Conservation (phyloP, 2,329 filamentous ascomycete species). For the Phyllosticta paracitricarpa region DNA sequence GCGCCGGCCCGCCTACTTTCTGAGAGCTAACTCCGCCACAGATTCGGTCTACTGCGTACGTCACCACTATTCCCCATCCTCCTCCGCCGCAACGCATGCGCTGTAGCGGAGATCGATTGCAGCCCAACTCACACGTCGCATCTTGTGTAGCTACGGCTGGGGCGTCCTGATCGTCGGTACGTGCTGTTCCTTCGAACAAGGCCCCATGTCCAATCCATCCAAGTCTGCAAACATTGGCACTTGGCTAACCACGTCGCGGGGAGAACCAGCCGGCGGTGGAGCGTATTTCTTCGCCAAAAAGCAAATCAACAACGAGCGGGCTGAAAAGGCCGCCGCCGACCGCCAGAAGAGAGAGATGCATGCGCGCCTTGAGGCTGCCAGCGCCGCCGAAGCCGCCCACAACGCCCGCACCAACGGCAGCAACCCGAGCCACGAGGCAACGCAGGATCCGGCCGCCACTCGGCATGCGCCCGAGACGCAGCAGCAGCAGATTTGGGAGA, state of each 20-base stretch:
- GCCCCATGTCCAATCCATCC: neutral
- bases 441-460: constrained; percentile 74
- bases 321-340: constrained; percentile 51
- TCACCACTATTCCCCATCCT: constrained; percentile 15
- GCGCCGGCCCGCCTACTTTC: constrained; percentile 13
- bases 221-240: neutral
- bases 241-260: constrained; percentile 7
- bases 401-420: constrained; percentile 21
- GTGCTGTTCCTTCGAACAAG: constrained; percentile 18
- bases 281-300: constrained; percentile 96
- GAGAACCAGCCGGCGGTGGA: constrained; percentile 61
- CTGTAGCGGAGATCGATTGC: neutral
- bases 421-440: constrained; percentile 63
- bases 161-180: constrained; percentile 75
- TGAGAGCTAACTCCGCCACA: constrained; percentile 18
- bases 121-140: constrained; percentile 11
- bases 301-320: constrained; percentile 85
- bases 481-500: constrained; percentile 56
- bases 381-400: constrained; percentile 10
- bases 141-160: constrained; percentile 67
- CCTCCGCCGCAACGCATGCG: neutral
- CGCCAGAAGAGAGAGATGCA: constrained; percentile 22
- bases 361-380: constrained; percentile 21
- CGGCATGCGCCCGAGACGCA: constrained; percentile 68
- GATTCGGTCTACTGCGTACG: constrained; percentile 51